Evolutionary conservation across 2,329 filamentous ascomycete genomes (phyloP).

Genomic region (Diplodia corticola): DNA sequence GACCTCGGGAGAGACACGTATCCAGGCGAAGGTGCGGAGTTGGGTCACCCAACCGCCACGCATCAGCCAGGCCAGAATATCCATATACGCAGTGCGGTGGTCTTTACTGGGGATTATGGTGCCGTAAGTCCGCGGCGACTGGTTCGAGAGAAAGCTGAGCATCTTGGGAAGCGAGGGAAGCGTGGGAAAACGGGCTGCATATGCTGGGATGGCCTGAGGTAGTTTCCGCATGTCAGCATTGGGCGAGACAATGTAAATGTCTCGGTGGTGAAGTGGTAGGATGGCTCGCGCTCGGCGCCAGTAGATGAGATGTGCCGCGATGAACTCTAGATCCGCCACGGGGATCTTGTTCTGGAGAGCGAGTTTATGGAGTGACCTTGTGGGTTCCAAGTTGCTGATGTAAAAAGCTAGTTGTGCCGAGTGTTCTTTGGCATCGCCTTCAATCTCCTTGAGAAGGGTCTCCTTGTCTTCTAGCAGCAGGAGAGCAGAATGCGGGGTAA

Average conservation of each 20-base stretch:
- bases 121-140: conserved; percentile 74
- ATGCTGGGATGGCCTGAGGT: conserved; percentile 67
- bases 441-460: conserved; percentile 69
- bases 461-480: conserved; percentile 82
- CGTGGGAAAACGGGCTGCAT: conserved; percentile 77
- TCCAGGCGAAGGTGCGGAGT: conserved; percentile 85
- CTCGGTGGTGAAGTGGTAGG: conserved; percentile 82
- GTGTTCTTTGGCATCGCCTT: conserved; percentile 71
- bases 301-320: conserved; percentile 91
- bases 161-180: conserved; percentile 83
- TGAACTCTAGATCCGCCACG: conserved; percentile 77
- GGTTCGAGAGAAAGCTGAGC: conserved; percentile 76
- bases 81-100: conserved; percentile 83
- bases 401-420: conserved; percentile 76
- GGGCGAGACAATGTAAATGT: conserved; percentile 88
- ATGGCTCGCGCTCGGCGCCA: conserved; percentile 93
- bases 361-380: conserved; percentile 70
- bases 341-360: conserved; percentile 71
- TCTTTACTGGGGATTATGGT: conserved; percentile 82
- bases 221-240: conserved; percentile 79
- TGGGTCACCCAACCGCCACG: conserved; percentile 92
- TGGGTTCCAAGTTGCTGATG: conserved; percentile 60
- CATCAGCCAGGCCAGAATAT: conserved; percentile 91
- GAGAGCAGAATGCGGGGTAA: conserved; percentile 80
- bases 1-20: conserved; percentile 80